Conservation (phyloP, 495 filamentous ascomycete genomes). For the Podospora sp. region DNA sequence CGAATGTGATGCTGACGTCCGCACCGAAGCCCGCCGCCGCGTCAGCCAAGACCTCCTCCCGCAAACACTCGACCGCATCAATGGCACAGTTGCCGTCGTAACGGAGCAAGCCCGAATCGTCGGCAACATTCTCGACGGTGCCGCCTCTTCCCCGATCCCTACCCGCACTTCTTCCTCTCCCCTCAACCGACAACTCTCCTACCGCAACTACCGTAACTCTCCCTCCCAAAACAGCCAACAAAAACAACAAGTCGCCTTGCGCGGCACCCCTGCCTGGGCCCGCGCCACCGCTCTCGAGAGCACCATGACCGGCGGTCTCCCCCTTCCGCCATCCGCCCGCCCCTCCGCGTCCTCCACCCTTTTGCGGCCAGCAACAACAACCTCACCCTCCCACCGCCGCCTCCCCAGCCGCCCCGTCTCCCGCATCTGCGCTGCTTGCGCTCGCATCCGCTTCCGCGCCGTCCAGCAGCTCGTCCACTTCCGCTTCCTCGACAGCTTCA, state of each 20-base stretch:
- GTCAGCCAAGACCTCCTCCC: slow-evolving; percentile 6
- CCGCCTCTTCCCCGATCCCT: not conserved
- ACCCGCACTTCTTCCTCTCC: not conserved
- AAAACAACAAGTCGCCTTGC: not conserved
- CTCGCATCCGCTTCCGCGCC: slow-evolving; percentile 2
- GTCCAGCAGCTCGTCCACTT: slow-evolving; percentile 4
- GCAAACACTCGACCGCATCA: slow-evolving; percentile 5
- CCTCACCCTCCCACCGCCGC: not conserved
- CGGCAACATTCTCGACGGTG: not conserved
- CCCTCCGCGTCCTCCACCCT: not conserved
- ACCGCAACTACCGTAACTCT: not conserved
- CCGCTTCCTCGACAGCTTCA: slow-evolving; percentile 14
- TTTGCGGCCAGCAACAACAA: not conserved
- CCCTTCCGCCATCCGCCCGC: not conserved
- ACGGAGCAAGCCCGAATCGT: slow-evolving; percentile 10
- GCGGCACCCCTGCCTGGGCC: slow-evolving; percentile 9
- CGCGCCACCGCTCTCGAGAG: slow-evolving; percentile 1
- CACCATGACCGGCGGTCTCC: slow-evolving; percentile 5
- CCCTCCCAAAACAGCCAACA: not conserved
- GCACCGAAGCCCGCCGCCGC: not conserved
- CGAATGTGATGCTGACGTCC: not conserved
- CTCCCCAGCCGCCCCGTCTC: not conserved
- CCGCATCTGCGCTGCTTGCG: slow-evolving; percentile 1
- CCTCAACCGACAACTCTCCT: not conserved
- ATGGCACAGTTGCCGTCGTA: slow-evolving; percentile 4